Conservation (phyloP, 2,329 filamentous ascomycete species). For the Penicillium sp. region DNA sequence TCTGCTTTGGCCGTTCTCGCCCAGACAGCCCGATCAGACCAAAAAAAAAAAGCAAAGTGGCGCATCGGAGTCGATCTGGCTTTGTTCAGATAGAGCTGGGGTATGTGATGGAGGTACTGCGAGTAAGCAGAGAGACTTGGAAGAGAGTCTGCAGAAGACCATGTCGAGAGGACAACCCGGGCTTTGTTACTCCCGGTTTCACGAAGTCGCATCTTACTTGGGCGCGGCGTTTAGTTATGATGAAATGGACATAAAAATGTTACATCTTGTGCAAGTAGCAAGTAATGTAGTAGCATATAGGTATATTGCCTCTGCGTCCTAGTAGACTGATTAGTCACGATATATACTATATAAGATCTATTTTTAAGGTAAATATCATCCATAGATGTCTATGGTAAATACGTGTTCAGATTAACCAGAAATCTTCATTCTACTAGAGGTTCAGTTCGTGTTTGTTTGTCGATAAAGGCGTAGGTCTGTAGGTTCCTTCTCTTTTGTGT, state of each 20-base stretch:
- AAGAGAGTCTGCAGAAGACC: slow-evolving; percentile 7
- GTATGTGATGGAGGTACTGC: slow-evolving; percentile 9
- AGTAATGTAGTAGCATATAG: not conserved
- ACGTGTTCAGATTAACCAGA: too few species aligned
- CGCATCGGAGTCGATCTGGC: slow-evolving; percentile 36
- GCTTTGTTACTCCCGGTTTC: slow-evolving; percentile 18
- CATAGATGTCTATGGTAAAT: too few species aligned
- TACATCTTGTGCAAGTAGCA: slow-evolving; percentile 9
- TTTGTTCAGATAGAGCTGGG: slow-evolving; percentile 24
- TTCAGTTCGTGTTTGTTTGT: too few species aligned
- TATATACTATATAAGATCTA: too few species aligned
- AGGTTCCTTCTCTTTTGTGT: too few species aligned
- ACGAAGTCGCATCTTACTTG: slow-evolving; percentile 29
- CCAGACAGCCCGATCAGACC: slow-evolving; percentile 2
- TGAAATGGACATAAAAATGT: slow-evolving; percentile 35
- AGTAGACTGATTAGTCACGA: too few species aligned
- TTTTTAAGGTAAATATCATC: too few species aligned
- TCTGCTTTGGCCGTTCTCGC: slow-evolving; percentile 8
- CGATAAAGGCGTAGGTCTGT: too few species aligned
- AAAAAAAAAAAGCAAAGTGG: slow-evolving; percentile 27
- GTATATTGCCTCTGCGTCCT: too few species aligned
- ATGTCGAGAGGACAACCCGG: slow-evolving; percentile 5
- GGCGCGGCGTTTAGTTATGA: slow-evolving; percentile 32
- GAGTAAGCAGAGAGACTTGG: slow-evolving; percentile 7
- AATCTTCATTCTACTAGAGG: too few species aligned